Base-by-base conservation (phyloP, 2,329 filamentous ascomycete genomes). In the Penicillium occitanis region DNA sequence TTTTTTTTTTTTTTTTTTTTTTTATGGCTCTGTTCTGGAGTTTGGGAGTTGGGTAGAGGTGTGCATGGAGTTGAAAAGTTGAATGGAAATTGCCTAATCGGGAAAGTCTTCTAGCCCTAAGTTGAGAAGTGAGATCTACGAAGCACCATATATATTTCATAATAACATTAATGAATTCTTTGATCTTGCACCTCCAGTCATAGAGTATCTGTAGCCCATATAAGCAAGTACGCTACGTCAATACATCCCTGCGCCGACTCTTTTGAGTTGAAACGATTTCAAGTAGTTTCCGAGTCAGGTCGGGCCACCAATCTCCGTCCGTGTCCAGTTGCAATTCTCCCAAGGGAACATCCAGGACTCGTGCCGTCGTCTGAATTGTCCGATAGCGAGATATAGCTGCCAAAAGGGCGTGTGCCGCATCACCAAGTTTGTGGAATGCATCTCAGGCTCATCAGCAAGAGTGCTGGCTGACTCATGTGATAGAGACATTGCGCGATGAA, bases 21-120 rank as follows among this genome's bases (percentile, higher is more conserved):
- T 1, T 28, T 17, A 1, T 22, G 44, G 22, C 13, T 28, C 2
- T 28, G 17, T 50, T 28, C 17, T 25, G 46, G 46, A 50, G 46
- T 28, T 28, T 14, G 22, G 22, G 22, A 17, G 22, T 13, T 50
- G 22, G 46, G 19, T 28, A 11, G 22, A 28, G 11, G 13, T 53
- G 13, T 30, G 22, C 5, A 53, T n/a, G 17, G 28, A 10, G 50
- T 33, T 33, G 17, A 33, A 33, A 17, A 2, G 17, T 33, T 53
- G 5, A n/a, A 35, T 55, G 28, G 4, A 22, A 37, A 57, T 57
- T 57, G 5, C 51, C 51, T 19, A 57, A 35, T 22, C n/a, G 13
- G 30, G 51, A 57, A 57, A 35, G n/a, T 22, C 7, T 14, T 57
- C 30, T 37, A 57, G 51, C 51, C 51, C 51, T 57, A 57, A 57